These are phyloP conservation scores for Aspergillus funiculosus DNA, from an alignment of 495 filamentous ascomycete species.

Conservation along the genomic window DNA sequence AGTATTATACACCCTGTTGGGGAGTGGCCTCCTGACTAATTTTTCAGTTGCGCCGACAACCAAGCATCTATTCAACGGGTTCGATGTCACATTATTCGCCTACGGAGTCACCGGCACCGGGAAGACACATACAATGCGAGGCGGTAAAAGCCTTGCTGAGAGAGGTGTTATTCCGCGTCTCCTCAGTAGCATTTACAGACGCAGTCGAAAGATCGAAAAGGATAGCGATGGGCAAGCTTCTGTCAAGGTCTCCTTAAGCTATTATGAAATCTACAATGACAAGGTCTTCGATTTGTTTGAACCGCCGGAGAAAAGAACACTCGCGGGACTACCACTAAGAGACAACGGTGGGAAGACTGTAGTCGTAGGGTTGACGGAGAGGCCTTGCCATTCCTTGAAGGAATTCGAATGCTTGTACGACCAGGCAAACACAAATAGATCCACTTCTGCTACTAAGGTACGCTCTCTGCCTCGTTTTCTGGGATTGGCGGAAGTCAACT, in stretches of 20 bases:
- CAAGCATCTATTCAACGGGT: conserved; percentile 88
- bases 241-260: conserved; percentile 77
- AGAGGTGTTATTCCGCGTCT: conserved; percentile 87
- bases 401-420: conserved; percentile 93
- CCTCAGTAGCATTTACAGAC: conserved; percentile 78
- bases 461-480: background rate
- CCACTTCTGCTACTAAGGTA: conserved; percentile 86
- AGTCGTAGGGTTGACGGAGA: conserved; percentile 85
- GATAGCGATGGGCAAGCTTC: conserved; percentile 68
- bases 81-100: conserved; percentile 91
- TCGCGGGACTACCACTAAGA: conserved; percentile 79
- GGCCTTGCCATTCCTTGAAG: conserved; percentile 75
- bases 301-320: conserved; percentile 79
- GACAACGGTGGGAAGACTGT: conserved; percentile 85
- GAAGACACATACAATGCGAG: conserved; percentile 98
- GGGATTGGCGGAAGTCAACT: conserved; percentile 7
- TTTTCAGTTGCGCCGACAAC: conserved; percentile 62
- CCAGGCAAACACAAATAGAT: conserved; percentile 87
- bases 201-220: conserved; percentile 80
- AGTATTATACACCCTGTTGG: conserved; percentile 19
- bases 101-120: conserved; percentile 95
- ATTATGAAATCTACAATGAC: conserved; percentile 99
- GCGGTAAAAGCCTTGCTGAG: conserved; percentile 81
- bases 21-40: conserved; percentile 21
- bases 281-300: conserved; percentile 93